phyloP scores from a whole-genome alignment of 2,329 filamentous ascomycete species.

The Aspergillus caelatus region DNA sequence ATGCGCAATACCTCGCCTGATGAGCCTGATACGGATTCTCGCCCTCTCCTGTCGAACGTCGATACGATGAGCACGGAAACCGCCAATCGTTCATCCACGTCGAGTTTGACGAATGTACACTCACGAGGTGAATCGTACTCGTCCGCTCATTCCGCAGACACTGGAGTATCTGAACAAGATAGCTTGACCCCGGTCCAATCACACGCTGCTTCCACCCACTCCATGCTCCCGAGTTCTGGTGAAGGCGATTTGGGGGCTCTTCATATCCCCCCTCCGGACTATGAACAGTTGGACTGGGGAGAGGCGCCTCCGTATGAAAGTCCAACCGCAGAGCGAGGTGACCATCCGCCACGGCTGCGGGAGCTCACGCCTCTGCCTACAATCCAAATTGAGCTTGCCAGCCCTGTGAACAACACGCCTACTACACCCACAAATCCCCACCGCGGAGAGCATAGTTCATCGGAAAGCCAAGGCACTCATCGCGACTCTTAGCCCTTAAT shows the following conservation, averaged over 20 bases:
- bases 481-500: neutral
- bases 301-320: conserved; percentile 47
- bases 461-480: neutral
- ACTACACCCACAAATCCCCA: conserved; percentile 25
- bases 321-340: conserved; percentile 22
- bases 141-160: conserved; percentile 37
- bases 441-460: conserved; percentile 6
- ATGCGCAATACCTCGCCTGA: conserved; percentile 50
- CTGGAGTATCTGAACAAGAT: conserved; percentile 32
- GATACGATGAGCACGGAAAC: conserved; percentile 35
- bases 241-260: conserved; percentile 43
- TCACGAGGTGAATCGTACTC: conserved; percentile 40
- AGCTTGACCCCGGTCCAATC: conserved; percentile 31
- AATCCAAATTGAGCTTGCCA: conserved; percentile 36
- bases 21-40: conserved; percentile 51
- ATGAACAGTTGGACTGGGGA: conserved; percentile 47
- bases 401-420: conserved; percentile 29
- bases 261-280: conserved; percentile 45
- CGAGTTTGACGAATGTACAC: conserved; percentile 30
- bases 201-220: conserved; percentile 28
- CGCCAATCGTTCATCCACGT: conserved; percentile 29
- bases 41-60: conserved; percentile 46
- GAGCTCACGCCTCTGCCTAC: conserved; percentile 31
- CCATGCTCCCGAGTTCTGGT: conserved; percentile 25
- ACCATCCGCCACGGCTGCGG: conserved; percentile 20